Conservation (phyloP, 306 rosid genomes). For the Citrullus mucosospermus region DNA sequence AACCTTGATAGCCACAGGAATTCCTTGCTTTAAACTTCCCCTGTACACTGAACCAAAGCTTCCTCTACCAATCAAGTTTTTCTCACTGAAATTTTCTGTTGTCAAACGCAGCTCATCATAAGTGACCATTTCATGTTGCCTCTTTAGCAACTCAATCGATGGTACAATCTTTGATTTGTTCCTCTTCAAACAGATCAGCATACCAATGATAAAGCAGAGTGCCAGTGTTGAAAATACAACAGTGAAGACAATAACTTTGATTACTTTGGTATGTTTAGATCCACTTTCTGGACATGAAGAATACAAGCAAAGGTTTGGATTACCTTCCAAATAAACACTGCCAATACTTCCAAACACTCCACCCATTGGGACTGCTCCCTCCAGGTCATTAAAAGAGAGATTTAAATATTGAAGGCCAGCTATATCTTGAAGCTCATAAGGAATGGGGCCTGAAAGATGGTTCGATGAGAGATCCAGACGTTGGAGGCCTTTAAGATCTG, state of each 20-base stretch:
- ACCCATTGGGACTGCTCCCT: slow-evolving; percentile 42
- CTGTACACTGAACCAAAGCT: slow-evolving; percentile 56
- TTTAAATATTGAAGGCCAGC: slow-evolving; percentile 32
- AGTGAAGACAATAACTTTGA: slow-evolving; percentile 8
- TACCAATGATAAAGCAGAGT: slow-evolving; percentile 1
- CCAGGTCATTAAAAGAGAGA: slow-evolving; percentile 49
- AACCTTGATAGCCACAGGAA: slow-evolving; percentile 48
- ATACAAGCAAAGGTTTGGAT: slow-evolving; percentile 36
- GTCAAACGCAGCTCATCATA: slow-evolving; percentile 47
- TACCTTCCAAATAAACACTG: slow-evolving; percentile 48
- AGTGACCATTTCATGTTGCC: slow-evolving; percentile 32
- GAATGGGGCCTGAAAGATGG: slow-evolving; percentile 53
- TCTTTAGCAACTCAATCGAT: neutral
- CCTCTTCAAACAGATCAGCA: neutral
- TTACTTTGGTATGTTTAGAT: neutral
- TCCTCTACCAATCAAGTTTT: slow-evolving; percentile 31
- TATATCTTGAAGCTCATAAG: slow-evolving; percentile 30
- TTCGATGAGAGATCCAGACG: slow-evolving; percentile 55
- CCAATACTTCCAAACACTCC: slow-evolving; percentile 7
- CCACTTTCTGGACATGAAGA: slow-evolving; percentile 15
- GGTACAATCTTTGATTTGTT: neutral
- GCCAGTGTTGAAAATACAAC: slow-evolving; percentile 10
- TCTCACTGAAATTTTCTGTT: slow-evolving; percentile 29
- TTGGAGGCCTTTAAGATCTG: slow-evolving; percentile 39
- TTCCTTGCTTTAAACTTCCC: slow-evolving; percentile 33